phyloP scores from a whole-genome alignment of 2,329 filamentous ascomycete species.

The Cadophora malorum region DNA sequence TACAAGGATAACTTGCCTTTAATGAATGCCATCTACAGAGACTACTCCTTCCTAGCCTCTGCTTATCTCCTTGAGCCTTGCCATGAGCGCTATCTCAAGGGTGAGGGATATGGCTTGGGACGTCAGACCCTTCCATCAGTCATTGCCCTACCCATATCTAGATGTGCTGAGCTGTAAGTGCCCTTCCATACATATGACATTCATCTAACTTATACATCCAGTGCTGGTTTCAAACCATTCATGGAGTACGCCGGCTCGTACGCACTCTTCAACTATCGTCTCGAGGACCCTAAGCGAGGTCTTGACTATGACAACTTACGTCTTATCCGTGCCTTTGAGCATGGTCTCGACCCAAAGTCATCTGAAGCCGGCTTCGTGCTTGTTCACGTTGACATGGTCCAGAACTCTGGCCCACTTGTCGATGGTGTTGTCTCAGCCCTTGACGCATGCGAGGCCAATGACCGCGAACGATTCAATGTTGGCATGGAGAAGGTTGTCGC shows the following conservation, averaged over 20 bases:
- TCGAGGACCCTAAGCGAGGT: conserved; percentile 60
- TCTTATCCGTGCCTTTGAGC: conserved; percentile 89
- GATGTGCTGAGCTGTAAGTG: conserved; percentile 84
- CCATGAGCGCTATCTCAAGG: conserved; percentile 74
- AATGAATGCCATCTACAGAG: conserved; percentile 86
- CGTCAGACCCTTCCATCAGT: conserved; percentile 74
- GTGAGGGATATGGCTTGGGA: conserved; percentile 79
- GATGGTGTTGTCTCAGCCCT: conserved; percentile 73
- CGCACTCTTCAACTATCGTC: conserved; percentile 72
- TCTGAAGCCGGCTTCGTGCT: conserved; percentile 97
- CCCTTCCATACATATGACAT: not conserved
- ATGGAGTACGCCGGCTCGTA: conserved; percentile 83
- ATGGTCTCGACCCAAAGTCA: conserved; percentile 82
- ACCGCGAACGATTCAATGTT: conserved; percentile 67
- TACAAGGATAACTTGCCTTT: conserved; percentile 75
- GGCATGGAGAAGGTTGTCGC: conserved; percentile 66
- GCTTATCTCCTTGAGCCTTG: conserved; percentile 92
- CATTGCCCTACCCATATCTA: conserved; percentile 82
- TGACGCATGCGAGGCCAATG: conserved; percentile 55
- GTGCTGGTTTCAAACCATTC: conserved; percentile 82
- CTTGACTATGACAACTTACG: conserved; percentile 74
- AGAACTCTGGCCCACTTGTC: conserved; percentile 80
- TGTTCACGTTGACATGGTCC: conserved; percentile 95
- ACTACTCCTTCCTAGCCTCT: conserved; percentile 90
- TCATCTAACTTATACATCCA: conserved; percentile 41